Base-by-base conservation (phyloP, 805 yeast genomes). In the Teunomyces kruisii region DNA sequence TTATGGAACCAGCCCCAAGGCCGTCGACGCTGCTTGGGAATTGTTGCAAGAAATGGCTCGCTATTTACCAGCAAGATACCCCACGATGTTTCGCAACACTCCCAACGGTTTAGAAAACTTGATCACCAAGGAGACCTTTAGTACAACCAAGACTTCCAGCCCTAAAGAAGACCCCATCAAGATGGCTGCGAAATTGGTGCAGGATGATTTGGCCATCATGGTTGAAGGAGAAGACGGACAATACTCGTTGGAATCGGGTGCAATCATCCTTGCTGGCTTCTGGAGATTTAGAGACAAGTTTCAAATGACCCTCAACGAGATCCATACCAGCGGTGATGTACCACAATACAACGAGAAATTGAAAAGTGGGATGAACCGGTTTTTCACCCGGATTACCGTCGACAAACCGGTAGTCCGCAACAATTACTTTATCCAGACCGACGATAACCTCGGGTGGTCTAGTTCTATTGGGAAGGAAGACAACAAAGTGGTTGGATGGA, bases 181-280 rank as follows among this genome's bases (percentile, higher is more conserved):
- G 37, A 78, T 81, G 58, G 80, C 81, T 6, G 76, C 84, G 1
- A 70, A 73, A 52, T 66, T 82, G 62, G 62, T 77, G 10, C 88
- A 83, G 60, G 88, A 83, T 59, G 88, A 83, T 58, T 62, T 83
- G 42, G 88, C 88, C 4, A 69, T 84, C 16, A 79, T 83, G 85
- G 63, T 81, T 42, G 88, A 84, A 54, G 68, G 72, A 40, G 72
- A 70, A 16, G 72, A 80, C 31, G 88, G 86, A 7, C 74, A 78
- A 42, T 83, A 81, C 56, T 65, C 65, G 28, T 66, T 83, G 44
- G 77, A 75, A 53, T 83, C 79, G 24, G 89, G 87, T 2, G 78
- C 84, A 4, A 79, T 83, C 40, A 67, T 80, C 55, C 68, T 83
- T 38, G 84, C 89, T 3, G 88, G 84, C 0, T 84, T 83, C 60